These are phyloP conservation scores for Fraxinus dipetala DNA, from an alignment of 305 asterid species.

Conservation along the genomic window DNA sequence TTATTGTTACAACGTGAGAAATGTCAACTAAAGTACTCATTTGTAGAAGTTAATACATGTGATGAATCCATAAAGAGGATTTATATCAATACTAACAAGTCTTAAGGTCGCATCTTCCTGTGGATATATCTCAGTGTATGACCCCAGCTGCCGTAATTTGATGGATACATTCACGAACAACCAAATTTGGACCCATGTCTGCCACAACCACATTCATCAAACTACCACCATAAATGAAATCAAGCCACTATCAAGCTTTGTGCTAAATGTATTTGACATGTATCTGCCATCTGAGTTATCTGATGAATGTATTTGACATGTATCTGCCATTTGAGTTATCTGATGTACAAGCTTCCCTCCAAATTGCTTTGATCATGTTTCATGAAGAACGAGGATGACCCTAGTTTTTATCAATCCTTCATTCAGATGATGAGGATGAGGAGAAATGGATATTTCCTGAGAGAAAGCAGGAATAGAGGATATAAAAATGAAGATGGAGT, in stretches of 20 bases:
- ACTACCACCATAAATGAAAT: background rate
- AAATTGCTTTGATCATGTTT: constrained; percentile 1
- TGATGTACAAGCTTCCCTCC: background rate
- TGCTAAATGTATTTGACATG: background rate
- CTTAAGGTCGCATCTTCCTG: background rate
- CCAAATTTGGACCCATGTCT: background rate
- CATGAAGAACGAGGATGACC: background rate
- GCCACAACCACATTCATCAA: background rate
- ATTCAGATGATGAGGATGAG: background rate
- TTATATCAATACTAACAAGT: background rate
- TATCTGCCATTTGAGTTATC: background rate
- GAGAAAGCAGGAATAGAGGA: constrained; percentile 4
- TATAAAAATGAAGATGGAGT: background rate
- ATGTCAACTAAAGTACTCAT: background rate
- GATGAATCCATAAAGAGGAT: background rate
- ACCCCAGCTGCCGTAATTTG: background rate
- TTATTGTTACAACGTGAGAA: background rate
- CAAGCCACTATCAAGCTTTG: background rate
- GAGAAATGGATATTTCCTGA: background rate
- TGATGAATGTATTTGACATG: background rate
- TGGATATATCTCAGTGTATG: background rate
- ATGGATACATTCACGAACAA: background rate
- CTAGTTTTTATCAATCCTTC: background rate
- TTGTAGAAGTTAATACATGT: background rate
- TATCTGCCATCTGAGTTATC: background rate